These are phyloP conservation scores for Cladosporium halotolerans DNA, from an alignment of 2,329 filamentous ascomycete genomes.

Conservation along the genomic window DNA sequence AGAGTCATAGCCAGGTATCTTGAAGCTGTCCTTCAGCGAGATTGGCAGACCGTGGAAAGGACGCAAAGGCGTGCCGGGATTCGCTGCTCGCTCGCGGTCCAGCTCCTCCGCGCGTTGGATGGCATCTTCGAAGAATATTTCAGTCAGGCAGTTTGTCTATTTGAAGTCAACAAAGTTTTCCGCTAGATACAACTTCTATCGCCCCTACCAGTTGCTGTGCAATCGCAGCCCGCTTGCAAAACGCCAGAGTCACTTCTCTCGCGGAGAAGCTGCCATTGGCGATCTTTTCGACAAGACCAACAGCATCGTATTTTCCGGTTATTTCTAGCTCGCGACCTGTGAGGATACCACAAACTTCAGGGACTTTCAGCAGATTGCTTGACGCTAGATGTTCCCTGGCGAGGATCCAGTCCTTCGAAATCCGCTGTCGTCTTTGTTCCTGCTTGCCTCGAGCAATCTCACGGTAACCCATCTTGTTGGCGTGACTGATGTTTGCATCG, in stretches of 20 bases:
- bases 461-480: neutral
- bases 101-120: conserved; percentile 34
- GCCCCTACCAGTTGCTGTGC: conserved; percentile 4
- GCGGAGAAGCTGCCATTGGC: conserved; percentile 23
- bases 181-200: neutral
- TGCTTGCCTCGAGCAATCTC: conserved; percentile 13
- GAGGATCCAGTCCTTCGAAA: conserved; percentile 14
- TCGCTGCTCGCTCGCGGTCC: conserved; percentile 30
- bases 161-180: conserved; percentile 4
- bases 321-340: conserved; percentile 45
- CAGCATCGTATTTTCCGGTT: conserved; percentile 46
- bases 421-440: conserved; percentile 14
- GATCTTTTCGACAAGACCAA: conserved; percentile 32
- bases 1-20: neutral
- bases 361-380: conserved; percentile 39
- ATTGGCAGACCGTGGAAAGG: conserved; percentile 45
- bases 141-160: conserved; percentile 38
- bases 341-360: conserved; percentile 45
- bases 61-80: conserved; percentile 34
- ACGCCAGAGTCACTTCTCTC: conserved; percentile 2
- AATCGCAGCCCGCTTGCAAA: conserved; percentile 5
- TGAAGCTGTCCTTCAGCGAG: neutral
- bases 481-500: neutral
- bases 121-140: conserved; percentile 33
- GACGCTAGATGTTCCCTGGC: conserved; percentile 1